Base-by-base conservation (phyloP, 495 filamentous ascomycete genomes). In the Penicillium canariense region DNA sequence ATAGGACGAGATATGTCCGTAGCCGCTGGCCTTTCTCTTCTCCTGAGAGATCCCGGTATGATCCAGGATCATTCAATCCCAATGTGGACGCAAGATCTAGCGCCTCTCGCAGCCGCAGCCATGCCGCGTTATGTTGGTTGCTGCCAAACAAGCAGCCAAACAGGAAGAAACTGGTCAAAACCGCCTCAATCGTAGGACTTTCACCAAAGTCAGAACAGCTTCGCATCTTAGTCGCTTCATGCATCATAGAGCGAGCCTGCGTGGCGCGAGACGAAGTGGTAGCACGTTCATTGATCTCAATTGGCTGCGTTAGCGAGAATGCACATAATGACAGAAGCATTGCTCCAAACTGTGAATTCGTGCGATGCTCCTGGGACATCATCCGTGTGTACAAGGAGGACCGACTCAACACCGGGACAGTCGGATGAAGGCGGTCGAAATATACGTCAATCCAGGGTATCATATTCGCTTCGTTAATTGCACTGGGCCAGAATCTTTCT, bases 261-360 rank as follows among this genome's bases (percentile, higher is more conserved):
- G 81, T 76, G 17, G 76, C 77, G 68, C 78, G 69, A 1, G 71
- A 75, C 0, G 67, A 72, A 2, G 71, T 68, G 0, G 73, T 73
- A 0, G 73, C 67, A 2, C 68, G 69, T 49, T 76, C 73, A 23
- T 70, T 68, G 2, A 82, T 72, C 23, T 77, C 70, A 52, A 92
- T 90, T 0, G 90, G 90, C 60, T 95, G 91, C 10, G 91, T 90
- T 69, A 91, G 81, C 64, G 91, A 88, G 68, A 89, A 94, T 12
- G 88, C 89, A 61, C 87, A 93, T 7, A 96, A 68, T 11, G 90
- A 85, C 22, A 85, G 78, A 12, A 95, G 35, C 73, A 76, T 76
- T 62, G 52, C 89, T 72, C 68, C 89, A 84, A 77, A 76, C 49
- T 76, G 94, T 83, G 30, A 81, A 78, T 71, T 93, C 83, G 59